Conservation (phyloP, 192 early-diverging fungal genomes). For the Dimargaris cristalligena region DNA sequence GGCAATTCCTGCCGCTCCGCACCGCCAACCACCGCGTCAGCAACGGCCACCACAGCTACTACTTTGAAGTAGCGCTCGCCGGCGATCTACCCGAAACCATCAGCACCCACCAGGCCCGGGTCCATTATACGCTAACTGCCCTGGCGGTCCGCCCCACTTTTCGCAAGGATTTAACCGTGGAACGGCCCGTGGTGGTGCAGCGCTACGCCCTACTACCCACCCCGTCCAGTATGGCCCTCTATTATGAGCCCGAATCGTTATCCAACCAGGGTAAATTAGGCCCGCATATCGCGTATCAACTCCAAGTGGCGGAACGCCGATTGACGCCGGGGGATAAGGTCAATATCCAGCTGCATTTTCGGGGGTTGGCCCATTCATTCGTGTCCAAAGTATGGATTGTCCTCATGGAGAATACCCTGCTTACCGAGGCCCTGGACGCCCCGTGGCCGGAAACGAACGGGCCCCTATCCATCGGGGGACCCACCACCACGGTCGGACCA, state of each 20-base stretch:
- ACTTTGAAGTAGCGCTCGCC: not conserved
- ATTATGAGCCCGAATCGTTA: not conserved
- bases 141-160: constrained; percentile 6
- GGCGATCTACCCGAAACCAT: constrained; percentile 8
- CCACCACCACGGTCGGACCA: not conserved
- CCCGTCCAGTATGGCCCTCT: no score
- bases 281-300: not conserved
- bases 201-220: not conserved
- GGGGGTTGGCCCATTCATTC: not conserved
- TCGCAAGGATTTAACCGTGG: not conserved
- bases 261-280: not conserved
- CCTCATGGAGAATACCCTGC: not conserved
- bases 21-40: not conserved
- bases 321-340: not conserved
- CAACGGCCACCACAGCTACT: not conserved
- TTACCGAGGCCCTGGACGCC: not conserved
- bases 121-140: not conserved
- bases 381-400: constrained; percentile 9
- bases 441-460: not conserved
- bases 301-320: not conserved
- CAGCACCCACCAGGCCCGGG: not conserved
- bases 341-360: not conserved
- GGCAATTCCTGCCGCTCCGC: constrained; percentile 4
- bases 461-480: no score
- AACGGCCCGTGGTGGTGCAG: not conserved